Percentiles rank a stretch among this genome's conserved stretches.
phyloP scores from a whole-genome alignment of 371 early-diverging fungal species.

The Lichtheimia hyalospora region DNA sequence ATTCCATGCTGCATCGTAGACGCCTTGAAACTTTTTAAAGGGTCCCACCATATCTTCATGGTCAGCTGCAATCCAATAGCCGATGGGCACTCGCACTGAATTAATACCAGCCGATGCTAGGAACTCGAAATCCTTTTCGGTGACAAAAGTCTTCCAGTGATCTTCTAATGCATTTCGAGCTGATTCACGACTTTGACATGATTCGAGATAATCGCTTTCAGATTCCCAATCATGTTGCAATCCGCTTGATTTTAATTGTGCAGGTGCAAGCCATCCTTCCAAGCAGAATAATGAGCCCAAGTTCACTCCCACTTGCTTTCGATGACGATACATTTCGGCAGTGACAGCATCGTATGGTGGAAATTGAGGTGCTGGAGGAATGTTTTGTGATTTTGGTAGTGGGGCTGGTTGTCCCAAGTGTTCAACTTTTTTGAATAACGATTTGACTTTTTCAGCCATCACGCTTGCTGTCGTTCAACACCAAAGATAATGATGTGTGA shows the following conservation, averaged over 20 bases:
- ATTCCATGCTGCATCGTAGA: slow-evolving; percentile 35
- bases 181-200: slow-evolving; percentile 38
- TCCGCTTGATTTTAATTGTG: slow-evolving; percentile 40
- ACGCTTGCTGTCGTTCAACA: background rate
- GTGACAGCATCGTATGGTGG: slow-evolving; percentile 17
- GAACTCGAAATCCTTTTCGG: slow-evolving; percentile 55
- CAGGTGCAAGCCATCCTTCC: slow-evolving; percentile 56
- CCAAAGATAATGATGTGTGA: too few relatives aligned
- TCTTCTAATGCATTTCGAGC: slow-evolving; percentile 40
- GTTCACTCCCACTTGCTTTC: slow-evolving; percentile 56
- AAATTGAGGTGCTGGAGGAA: slow-evolving; percentile 18
- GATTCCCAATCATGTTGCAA: slow-evolving; percentile 20
- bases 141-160: slow-evolving; percentile 64
- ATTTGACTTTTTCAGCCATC: slow-evolving; percentile 6
- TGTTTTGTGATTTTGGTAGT: slow-evolving; percentile 8
- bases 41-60: slow-evolving; percentile 13
- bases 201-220: slow-evolving; percentile 38
- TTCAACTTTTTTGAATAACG: slow-evolving; percentile 15
- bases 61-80: slow-evolving; percentile 60
- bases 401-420: slow-evolving; percentile 5
- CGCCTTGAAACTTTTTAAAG: slow-evolving; percentile 20
- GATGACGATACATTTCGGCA: slow-evolving; percentile 25
- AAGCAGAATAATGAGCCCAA: slow-evolving; percentile 64
- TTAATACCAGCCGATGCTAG: slow-evolving; percentile 59
- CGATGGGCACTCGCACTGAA: slow-evolving; percentile 67